phyloP scores from a whole-genome alignment of 2,329 filamentous ascomycete species.

The Cladobotryum mycophilum region DNA sequence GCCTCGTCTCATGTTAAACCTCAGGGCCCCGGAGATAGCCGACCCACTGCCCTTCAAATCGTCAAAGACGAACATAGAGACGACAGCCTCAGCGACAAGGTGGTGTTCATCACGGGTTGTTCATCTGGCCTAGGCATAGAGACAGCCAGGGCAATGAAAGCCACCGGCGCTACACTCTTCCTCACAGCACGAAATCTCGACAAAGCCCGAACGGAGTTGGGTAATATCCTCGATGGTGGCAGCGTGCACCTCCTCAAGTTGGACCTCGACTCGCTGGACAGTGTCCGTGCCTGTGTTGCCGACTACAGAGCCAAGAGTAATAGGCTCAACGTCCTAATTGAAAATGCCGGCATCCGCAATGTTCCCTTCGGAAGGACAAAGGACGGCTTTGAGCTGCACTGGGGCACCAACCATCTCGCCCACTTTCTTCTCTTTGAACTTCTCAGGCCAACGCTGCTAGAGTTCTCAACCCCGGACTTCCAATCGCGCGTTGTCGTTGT shows the following conservation, averaged over 20 bases:
- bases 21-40: slow-evolving; percentile 31
- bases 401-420: slow-evolving; percentile 38
- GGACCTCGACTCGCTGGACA: slow-evolving; percentile 21
- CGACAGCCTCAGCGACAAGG: slow-evolving; percentile 29
- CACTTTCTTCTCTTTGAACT: slow-evolving; percentile 39
- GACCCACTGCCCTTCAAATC: slow-evolving; percentile 36
- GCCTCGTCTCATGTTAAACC: slow-evolving; percentile 28
- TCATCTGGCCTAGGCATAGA: slow-evolving; percentile 40
- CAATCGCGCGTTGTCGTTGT: slow-evolving; percentile 30
- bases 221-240: slow-evolving; percentile 11
- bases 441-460: slow-evolving; percentile 31
- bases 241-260: slow-evolving; percentile 19
- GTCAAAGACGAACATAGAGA: slow-evolving; percentile 29
- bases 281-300: slow-evolving; percentile 17
- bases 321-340: slow-evolving; percentile 32
- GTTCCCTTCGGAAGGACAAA: slow-evolving; percentile 26
- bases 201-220: slow-evolving; percentile 17
- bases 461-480: slow-evolving; percentile 18
- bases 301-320: slow-evolving; percentile 15
- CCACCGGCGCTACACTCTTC: slow-evolving; percentile 26
- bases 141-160: slow-evolving; percentile 36
- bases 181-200: slow-evolving; percentile 20
- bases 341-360: slow-evolving; percentile 40
- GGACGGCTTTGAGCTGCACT: slow-evolving; percentile 38
- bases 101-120: slow-evolving; percentile 38